phyloP scores from a whole-genome alignment of 169 alveolate species.

The Amoebophrya sp. region DNA sequence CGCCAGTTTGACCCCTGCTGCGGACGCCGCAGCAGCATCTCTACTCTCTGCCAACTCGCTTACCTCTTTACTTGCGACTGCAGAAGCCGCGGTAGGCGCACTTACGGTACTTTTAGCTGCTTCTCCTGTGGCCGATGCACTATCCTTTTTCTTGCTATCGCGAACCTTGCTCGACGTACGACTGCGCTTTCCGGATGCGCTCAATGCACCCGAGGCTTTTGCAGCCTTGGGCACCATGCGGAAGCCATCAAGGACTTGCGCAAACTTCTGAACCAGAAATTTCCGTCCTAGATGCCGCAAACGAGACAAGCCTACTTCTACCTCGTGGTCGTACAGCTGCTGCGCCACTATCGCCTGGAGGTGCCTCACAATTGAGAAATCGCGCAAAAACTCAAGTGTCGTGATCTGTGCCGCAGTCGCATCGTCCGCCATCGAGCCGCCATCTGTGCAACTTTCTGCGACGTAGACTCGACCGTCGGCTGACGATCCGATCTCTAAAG shows the following conservation, averaged over 20 bases:
- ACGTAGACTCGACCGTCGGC: no score
- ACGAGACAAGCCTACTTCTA: not conserved
- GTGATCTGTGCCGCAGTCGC: not conserved
- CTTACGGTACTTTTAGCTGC: no score
- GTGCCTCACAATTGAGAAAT: not conserved
- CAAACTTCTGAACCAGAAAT: not conserved
- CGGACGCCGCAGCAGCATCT: not conserved
- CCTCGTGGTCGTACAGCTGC: not conserved
- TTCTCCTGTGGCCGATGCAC: not conserved
- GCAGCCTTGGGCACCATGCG: not conserved
- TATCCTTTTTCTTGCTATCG: not conserved
- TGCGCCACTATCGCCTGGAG: not conserved
- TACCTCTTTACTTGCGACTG: not conserved
- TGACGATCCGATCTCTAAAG: no score
- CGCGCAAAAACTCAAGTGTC: not conserved
- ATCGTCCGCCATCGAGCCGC: not conserved
- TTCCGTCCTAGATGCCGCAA: not conserved
- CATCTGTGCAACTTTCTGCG: no score
- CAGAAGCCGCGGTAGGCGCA: no score
- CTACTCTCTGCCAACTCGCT: no score
- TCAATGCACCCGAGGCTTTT: not conserved
- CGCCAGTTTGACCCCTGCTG: not conserved
- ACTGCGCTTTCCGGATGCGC: not conserved
- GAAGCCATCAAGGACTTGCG: not conserved
- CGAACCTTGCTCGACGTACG: not conserved